These are phyloP conservation scores for Chrysosporium keratinophilum DNA, from an alignment of 2,329 filamentous ascomycete genomes.

Conservation along the genomic window DNA sequence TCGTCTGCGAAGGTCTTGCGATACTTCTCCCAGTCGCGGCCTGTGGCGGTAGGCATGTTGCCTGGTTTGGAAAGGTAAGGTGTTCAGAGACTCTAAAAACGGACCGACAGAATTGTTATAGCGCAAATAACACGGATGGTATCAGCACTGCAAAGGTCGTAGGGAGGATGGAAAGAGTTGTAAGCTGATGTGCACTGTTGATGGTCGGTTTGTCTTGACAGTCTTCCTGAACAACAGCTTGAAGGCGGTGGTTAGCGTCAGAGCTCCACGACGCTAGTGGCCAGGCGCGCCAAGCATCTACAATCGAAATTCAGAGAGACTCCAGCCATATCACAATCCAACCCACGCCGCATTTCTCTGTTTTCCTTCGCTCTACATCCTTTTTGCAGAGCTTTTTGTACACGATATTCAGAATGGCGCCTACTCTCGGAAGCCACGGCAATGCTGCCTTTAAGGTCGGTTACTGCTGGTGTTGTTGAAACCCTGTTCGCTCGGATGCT, in stretches of 20 bases:
- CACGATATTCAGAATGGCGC: conserved; percentile 40
- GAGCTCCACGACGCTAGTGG: conserved; percentile 12
- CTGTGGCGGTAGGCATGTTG: conserved; percentile 83
- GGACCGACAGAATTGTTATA: background rate
- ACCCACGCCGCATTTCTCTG: conserved; percentile 11
- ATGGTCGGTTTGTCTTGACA: conserved; percentile 6
- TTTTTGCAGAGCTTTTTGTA: conserved; percentile 19
- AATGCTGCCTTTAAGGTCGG: conserved; percentile 54
- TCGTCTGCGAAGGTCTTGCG: conserved; percentile 94
- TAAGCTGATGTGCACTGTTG: background rate
- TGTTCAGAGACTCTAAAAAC: background rate
- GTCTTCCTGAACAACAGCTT: background rate
- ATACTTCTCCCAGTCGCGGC: conserved; percentile 96
- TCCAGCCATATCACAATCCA: conserved; percentile 5
- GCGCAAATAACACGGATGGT: background rate
- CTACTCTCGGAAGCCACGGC: conserved; percentile 36
- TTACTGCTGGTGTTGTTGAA: background rate
- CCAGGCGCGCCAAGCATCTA: conserved; percentile 15
- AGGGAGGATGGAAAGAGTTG: background rate
- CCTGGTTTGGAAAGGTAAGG: conserved; percentile 21
- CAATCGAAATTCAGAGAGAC: conserved; percentile 10
- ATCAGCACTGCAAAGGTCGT: background rate
- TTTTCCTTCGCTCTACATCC: conserved; percentile 18
- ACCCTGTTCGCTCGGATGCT: conserved; percentile 21
- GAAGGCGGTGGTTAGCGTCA: conserved; percentile 5